phyloP scores from a whole-genome alignment of 177 flowering plant species.

The Tripterygium wilfordii region DNA sequence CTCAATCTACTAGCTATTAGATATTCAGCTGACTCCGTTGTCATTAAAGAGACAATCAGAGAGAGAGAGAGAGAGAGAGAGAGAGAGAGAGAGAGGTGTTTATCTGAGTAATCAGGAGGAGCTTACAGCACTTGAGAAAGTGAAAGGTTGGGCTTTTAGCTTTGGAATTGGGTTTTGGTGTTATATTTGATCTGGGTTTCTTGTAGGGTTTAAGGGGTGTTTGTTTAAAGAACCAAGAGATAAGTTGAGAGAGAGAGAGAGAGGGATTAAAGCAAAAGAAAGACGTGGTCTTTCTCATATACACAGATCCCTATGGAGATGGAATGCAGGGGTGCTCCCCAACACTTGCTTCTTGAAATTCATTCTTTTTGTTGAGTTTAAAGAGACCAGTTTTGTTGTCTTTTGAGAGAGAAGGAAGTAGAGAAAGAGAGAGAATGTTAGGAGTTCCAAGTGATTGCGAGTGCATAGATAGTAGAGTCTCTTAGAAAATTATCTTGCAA shows the following conservation, averaged over 20 bases:
- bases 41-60: no score
- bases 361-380: conserved; percentile 71
- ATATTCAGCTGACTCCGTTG: no score
- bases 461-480: conserved; percentile 22
- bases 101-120: no score
- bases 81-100: neutral
- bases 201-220: conserved; percentile 24
- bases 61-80: conserved; percentile 1
- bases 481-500: conserved; percentile 1
- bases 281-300: conserved; percentile 42
- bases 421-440: conserved; percentile 5
- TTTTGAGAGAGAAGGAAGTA: conserved; percentile 22
- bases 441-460: neutral
- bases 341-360: conserved; percentile 36
- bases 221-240: neutral
- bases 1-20: no score
- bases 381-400: conserved; percentile 43
- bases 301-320: conserved; percentile 88
- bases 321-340: conserved; percentile 45
- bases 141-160: no score
- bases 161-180: conserved; percentile 5
- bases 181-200: conserved; percentile 18
- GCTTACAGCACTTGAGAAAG: no score
- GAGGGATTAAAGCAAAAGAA: conserved; percentile 16
- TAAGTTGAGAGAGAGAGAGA: neutral